Conservation (phyloP, 2,329 filamentous ascomycete genomes). For the Hirsutella minnesotensis region DNA sequence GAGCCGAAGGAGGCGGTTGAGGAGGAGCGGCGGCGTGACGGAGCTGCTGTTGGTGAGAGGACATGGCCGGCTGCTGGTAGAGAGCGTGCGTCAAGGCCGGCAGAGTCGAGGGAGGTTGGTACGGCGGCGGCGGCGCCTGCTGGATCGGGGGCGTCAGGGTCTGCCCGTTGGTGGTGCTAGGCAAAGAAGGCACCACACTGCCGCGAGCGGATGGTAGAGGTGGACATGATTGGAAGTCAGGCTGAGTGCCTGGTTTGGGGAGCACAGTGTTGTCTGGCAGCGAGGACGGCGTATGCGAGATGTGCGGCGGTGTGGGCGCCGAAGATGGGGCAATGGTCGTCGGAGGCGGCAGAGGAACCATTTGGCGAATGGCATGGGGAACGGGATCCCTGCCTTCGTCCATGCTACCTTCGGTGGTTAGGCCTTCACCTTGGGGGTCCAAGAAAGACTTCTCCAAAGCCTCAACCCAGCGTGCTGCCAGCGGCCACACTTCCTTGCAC, state of each 20-base stretch:
- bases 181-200: not conserved
- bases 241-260: conserved; percentile 11
- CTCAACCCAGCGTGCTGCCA: conserved; percentile 40
- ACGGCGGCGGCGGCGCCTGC: conserved; percentile 1
- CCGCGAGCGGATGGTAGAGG: conserved; percentile 7
- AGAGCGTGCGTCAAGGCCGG: conserved; percentile 10
- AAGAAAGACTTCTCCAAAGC: conserved; percentile 34
- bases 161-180: conserved; percentile 1
- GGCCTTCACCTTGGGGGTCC: conserved; percentile 26
- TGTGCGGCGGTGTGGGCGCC: conserved; percentile 3
- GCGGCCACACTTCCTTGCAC: conserved; percentile 38
- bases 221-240: conserved; percentile 7
- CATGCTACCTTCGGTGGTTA: conserved; percentile 34
- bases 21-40: not conserved
- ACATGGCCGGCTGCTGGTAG: conserved; percentile 6
- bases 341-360: conserved; percentile 4
- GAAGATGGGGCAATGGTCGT: not conserved
- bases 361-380: conserved; percentile 12
- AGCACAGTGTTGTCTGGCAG: conserved; percentile 9
- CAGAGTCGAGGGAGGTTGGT: conserved; percentile 1
- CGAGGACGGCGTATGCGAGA: not conserved
- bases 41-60: conserved; percentile 6
- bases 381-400: conserved; percentile 30
- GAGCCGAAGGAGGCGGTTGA: too few relatives aligned
- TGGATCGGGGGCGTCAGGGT: conserved; percentile 4